A percentile compares a stretch with the other conserved stretches of the same genome.
Evolutionary conservation across 2,329 filamentous ascomycete genomes (phyloP).

Genomic region (Penicillium sp.): DNA sequence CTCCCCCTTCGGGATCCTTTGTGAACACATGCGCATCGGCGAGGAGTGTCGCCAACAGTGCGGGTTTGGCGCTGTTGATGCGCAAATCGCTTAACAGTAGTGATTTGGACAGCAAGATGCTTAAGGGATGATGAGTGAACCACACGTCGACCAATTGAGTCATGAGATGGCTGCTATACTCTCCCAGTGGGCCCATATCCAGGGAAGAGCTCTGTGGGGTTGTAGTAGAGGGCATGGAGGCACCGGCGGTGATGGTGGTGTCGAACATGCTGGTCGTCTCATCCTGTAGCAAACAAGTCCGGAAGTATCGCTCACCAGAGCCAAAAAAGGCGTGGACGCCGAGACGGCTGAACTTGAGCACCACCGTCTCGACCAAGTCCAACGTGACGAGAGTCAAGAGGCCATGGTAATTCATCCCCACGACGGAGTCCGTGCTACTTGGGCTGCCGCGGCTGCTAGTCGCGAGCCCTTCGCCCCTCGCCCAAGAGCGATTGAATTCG

Average conservation of each 20-base stretch:
- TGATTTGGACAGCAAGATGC: background rate
- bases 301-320: background rate
- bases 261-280: background rate
- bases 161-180: background rate
- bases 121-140: background rate
- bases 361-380: background rate
- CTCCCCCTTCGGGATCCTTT: background rate
- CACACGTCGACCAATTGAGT: background rate
- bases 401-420: background rate
- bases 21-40: background rate
- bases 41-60: background rate
- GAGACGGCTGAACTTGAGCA: background rate
- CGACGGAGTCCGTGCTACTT: background rate
- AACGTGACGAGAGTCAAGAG: background rate
- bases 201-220: background rate
- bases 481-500: background rate
- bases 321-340: background rate
- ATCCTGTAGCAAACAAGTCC: background rate
- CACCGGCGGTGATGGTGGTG: background rate
- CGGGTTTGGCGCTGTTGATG: background rate
- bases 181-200: background rate
- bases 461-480: background rate
- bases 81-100: background rate
- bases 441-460: background rate
- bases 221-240: background rate